These are phyloP conservation scores for Diplodia intermedia DNA, from an alignment of 2,329 filamentous ascomycete genomes.

Conservation along the genomic window DNA sequence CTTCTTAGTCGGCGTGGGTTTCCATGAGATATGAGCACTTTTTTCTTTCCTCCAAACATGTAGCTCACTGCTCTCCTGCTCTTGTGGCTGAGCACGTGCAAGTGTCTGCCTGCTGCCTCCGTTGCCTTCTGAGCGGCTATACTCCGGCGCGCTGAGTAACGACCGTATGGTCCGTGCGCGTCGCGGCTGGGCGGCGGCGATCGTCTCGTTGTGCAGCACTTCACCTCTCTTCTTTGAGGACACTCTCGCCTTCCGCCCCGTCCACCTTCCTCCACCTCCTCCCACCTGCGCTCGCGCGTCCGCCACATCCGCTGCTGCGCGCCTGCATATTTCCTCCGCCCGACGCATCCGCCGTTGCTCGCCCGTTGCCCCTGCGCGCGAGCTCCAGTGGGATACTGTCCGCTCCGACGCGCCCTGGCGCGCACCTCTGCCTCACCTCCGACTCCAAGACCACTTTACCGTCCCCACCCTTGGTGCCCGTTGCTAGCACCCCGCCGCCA, in stretches of 20 bases:
- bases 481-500: constrained; percentile 14
- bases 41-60: background rate
- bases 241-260: constrained; percentile 24
- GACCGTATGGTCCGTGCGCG: constrained; percentile 6
- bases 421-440: constrained; percentile 20
- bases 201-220: constrained; percentile 16
- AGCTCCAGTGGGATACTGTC: constrained; percentile 21
- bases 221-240: constrained; percentile 29
- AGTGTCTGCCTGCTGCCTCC: background rate
- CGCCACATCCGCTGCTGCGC: constrained; percentile 3
- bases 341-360: background rate
- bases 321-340: constrained; percentile 9
- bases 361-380: constrained; percentile 19
- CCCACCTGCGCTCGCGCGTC: constrained; percentile 14
- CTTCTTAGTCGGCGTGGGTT: background rate
- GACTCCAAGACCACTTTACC: constrained; percentile 2
- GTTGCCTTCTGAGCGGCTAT: background rate
- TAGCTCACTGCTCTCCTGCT: background rate
- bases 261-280: constrained; percentile 5
- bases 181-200: constrained; percentile 26
- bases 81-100: too few relatives aligned
- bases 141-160: constrained; percentile 24
- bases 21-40: background rate
- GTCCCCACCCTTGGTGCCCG: background rate
- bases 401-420: constrained; percentile 26